Evolutionary conservation across 169 alveolate species (phyloP), one percentile per base, ranked within the genome.

Genomic region (Eimeria praecox): DNA sequence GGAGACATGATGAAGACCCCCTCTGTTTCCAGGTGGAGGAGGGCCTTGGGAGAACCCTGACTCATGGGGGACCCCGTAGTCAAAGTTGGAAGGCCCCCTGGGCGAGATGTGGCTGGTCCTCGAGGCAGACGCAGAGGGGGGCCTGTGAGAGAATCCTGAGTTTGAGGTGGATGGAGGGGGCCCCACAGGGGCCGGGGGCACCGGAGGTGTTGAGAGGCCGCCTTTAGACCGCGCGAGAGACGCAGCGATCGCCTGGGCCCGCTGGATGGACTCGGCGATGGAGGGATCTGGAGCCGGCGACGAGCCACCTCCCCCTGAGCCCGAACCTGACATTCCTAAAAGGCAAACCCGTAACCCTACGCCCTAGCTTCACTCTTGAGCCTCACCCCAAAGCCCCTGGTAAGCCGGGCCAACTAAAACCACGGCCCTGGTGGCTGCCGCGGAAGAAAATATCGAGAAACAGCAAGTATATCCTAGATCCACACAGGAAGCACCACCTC

Each of bases 191-290:
- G 82, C 93, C 20, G 82, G 64, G 1, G 93, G 93, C 24, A 18
- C 93, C 73, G 49, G n/a, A 10, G 93, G 94, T 10, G 94, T 59
- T 24, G 94, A 64, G 27, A 87, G 62, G 69, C 71, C 83, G 4
- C 94, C 94, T 35, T 87, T 87, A 1, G 94, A 59, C 16, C 94
- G 94, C 33, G 94, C 94, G 78, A 87, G 94, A 27, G 94, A 87
- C 42, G 94, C 94, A 5, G 94, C 94, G 33, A 87, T 59, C 12
- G 94, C 94, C 83, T 87, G 94, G 46, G 94, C 94, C 69, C 94
- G 49, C 83, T 87, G 94, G 42, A 87, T 59, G 66, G 94, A 87
- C 83, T 87, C 94, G 14, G 94, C 94, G 1, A 87, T 87, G 46
- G 94, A 87, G 54, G 94, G 83, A 42, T 87, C 94, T 38, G 94